These are phyloP conservation scores for Triangularia setosa DNA, from an alignment of 2,329 filamentous ascomycete genomes.

Conservation along the genomic window DNA sequence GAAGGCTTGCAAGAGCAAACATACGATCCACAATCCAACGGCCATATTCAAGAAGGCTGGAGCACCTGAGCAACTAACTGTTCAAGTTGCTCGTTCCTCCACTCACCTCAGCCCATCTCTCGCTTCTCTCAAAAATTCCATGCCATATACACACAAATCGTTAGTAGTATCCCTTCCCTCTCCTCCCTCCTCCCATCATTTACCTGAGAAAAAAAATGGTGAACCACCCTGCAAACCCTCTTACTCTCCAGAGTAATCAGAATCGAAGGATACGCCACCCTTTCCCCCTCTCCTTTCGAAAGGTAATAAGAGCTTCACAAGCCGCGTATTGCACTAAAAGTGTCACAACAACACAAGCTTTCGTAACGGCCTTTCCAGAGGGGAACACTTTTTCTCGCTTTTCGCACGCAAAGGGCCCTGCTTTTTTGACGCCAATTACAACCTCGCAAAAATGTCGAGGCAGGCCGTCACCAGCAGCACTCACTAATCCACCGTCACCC, in stretches of 20 bases:
- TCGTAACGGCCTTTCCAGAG: slow-evolving; percentile 30
- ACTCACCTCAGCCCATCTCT: too few relatives aligned
- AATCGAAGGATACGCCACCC: slow-evolving; percentile 29
- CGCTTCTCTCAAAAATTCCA: too few relatives aligned
- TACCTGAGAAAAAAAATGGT: slow-evolving; percentile 28
- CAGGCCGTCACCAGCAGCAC: slow-evolving; percentile 33
- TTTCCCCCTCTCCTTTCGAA: too few relatives aligned
- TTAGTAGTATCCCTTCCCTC: too few relatives aligned
- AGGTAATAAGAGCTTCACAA: slow-evolving; percentile 21
- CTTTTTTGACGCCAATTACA: slow-evolving; percentile 36
- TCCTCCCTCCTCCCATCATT: slow-evolving; percentile 11
- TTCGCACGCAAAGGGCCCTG: slow-evolving; percentile 18
- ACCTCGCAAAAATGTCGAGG: slow-evolving; percentile 26
- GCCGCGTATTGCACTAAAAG: slow-evolving; percentile 35
- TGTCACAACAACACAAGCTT: slow-evolving; percentile 27
- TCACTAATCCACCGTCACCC: background rate
- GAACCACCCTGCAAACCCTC: slow-evolving; percentile 19
- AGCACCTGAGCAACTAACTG: too few relatives aligned
- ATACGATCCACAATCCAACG: too few relatives aligned
- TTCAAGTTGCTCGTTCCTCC: too few relatives aligned
- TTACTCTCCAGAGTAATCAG: slow-evolving; percentile 33
- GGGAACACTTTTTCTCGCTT: slow-evolving; percentile 18
- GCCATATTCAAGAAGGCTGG: too few relatives aligned
- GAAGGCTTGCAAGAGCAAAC: too few relatives aligned
- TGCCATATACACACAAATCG: too few relatives aligned